Evolutionary conservation across 140 eudicot genomes (phyloP).

Genomic region (Flaveria floridana): DNA sequence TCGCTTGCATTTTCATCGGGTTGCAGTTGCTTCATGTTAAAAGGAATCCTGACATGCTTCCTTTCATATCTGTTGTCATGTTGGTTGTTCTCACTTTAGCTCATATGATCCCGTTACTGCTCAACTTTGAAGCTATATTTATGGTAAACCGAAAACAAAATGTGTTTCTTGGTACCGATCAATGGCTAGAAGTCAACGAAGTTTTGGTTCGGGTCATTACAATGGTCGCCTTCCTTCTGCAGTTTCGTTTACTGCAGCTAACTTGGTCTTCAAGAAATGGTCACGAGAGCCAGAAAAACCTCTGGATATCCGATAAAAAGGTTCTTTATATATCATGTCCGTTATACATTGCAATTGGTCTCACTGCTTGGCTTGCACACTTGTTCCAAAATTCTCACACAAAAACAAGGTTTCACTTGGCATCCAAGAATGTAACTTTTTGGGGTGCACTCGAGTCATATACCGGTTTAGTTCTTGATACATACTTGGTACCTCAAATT

Average conservation of each 20-base stretch:
- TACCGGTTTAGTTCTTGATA: slow-evolving; percentile 74
- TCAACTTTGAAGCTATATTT: slow-evolving; percentile 86
- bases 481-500: slow-evolving; percentile 74
- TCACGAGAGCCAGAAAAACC: slow-evolving; percentile 34
- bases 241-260: slow-evolving; percentile 72
- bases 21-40: slow-evolving; percentile 68
- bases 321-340: slow-evolving; percentile 55
- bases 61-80: slow-evolving; percentile 65
- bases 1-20: slow-evolving; percentile 68
- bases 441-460: slow-evolving; percentile 73
- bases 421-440: slow-evolving; percentile 28
- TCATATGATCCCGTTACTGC: slow-evolving; percentile 66
- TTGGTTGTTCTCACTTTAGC: slow-evolving; percentile 63
- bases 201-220: slow-evolving; percentile 84
- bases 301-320: slow-evolving; percentile 53
- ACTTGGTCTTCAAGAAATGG: slow-evolving; percentile 61
- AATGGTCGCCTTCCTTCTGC: slow-evolving; percentile 80
- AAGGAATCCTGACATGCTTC: slow-evolving; percentile 58
- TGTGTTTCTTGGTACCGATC: slow-evolving; percentile 64
- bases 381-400: slow-evolving; percentile 32
- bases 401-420: slow-evolving; percentile 21
- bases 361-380: slow-evolving; percentile 60
- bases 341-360: slow-evolving; percentile 49
- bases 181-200: slow-evolving; percentile 91
- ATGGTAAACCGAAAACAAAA: slow-evolving; percentile 43